Evolutionary conservation across 2,329 filamentous ascomycete species (phyloP).

Genomic region (Aureobasidium pullulans): DNA sequence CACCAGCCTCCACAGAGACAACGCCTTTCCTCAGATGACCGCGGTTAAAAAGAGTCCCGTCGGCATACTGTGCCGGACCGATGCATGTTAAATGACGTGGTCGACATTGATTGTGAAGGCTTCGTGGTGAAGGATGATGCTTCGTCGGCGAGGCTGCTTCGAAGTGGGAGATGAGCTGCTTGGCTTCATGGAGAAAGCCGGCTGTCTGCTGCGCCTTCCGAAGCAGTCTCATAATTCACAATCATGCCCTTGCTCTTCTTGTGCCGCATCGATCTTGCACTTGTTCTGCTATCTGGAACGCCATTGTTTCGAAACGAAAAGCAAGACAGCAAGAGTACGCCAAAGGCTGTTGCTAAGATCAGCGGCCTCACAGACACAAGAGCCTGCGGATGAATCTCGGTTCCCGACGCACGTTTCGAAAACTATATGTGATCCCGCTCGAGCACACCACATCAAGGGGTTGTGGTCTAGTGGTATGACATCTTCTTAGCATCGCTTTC

Average conservation of each 20-base stretch:
- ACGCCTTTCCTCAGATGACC: not conserved
- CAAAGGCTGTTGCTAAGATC: no score
- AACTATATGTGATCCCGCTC: not conserved
- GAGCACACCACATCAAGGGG: not conserved
- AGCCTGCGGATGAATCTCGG: not conserved
- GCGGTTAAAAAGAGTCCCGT: not conserved
- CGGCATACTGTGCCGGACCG: not conserved
- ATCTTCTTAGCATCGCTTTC: conserved; percentile 12
- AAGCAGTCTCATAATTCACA: no score
- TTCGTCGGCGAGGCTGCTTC: not conserved
- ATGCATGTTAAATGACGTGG: not conserved
- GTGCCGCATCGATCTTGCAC: no score
- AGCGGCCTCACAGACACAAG: no score
- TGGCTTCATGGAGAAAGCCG: not conserved
- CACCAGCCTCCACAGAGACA: conserved; percentile 1
- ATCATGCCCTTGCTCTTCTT: no score
- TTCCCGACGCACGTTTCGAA: not conserved
- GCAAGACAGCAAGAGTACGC: no score
- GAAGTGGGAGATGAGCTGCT: not conserved
- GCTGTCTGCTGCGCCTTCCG: not conserved
- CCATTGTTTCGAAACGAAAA: no score
- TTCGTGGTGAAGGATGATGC: not conserved
- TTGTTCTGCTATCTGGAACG: no score
- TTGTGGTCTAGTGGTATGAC: conserved; percentile 13
- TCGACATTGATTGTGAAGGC: not conserved